phyloP scores from a whole-genome alignment of 2,329 filamentous ascomycete species.

The Chaetomium globosum region DNA sequence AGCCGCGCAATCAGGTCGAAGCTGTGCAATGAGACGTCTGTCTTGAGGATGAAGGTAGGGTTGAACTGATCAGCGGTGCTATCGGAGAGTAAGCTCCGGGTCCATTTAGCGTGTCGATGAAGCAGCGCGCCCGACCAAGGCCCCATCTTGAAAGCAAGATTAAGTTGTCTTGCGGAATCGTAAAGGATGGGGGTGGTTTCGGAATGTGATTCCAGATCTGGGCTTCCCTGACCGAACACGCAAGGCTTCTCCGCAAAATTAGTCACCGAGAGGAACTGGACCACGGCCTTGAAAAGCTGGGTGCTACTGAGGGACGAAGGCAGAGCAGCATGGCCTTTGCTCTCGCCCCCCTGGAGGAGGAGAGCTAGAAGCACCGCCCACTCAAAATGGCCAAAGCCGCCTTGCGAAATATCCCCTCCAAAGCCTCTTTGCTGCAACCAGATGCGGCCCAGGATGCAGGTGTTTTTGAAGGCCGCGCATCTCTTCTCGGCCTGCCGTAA shows the following conservation, averaged over 20 bases:
- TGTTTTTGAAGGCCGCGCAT: slow-evolving; percentile 75
- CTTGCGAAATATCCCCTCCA: slow-evolving; percentile 65
- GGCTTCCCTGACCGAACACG: slow-evolving; percentile 52
- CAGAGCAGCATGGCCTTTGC: slow-evolving; percentile 70
- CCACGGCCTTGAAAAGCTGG: slow-evolving; percentile 88
- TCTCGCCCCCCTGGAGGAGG: slow-evolving; percentile 75
- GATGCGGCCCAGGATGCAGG: slow-evolving; percentile 79
- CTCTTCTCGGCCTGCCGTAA: slow-evolving; percentile 70
- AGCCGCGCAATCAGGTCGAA: slow-evolving; percentile 55
- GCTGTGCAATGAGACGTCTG: slow-evolving; percentile 56
- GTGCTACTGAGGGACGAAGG: slow-evolving; percentile 84
- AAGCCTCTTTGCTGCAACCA: slow-evolving; percentile 92
- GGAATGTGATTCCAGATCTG: slow-evolving; percentile 46
- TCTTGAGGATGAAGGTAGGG: slow-evolving; percentile 73
- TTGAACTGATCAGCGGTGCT: slow-evolving; percentile 78
- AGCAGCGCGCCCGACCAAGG: slow-evolving; percentile 77
- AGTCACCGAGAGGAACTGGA: slow-evolving; percentile 81
- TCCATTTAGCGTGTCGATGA: slow-evolving; percentile 72
- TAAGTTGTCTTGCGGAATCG: slow-evolving; percentile 73
- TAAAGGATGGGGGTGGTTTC: slow-evolving; percentile 70
- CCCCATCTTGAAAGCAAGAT: slow-evolving; percentile 88
- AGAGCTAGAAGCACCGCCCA: slow-evolving; percentile 82
- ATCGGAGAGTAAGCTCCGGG: slow-evolving; percentile 74
- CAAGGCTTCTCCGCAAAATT: slow-evolving; percentile 72
- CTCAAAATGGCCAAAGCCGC: slow-evolving; percentile 92